A percentile compares a stretch with the other conserved stretches of the same genome.
These are phyloP conservation scores for Termitomyces sp. DNA, from an alignment of 768 basidiomycete genomes.

Conservation along the genomic window DNA sequence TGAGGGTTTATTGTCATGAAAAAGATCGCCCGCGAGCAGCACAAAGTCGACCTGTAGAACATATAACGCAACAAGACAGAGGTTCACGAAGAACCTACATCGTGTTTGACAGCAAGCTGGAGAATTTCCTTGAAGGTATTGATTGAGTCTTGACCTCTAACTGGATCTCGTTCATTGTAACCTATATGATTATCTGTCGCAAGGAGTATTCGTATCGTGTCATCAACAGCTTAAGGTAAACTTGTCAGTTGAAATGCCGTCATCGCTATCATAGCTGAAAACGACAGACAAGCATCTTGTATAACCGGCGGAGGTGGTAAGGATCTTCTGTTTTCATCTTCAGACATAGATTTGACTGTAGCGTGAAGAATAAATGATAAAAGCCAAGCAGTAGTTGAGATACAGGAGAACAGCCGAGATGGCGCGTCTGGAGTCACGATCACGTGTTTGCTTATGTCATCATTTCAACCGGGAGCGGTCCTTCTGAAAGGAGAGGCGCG, in stretches of 20 bases:
- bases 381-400: neutral
- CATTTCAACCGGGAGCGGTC: too few species aligned
- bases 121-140: slow-evolving; percentile 94
- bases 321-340: slow-evolving; percentile 19
- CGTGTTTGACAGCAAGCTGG: slow-evolving; percentile 82
- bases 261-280: neutral
- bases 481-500: too few species aligned
- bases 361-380: neutral
- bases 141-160: slow-evolving; percentile 92
- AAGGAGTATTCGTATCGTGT: slow-evolving; percentile 78
- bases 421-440: slow-evolving; percentile 10
- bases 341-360: slow-evolving; percentile 14
- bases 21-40: slow-evolving; percentile 91
- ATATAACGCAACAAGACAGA: slow-evolving; percentile 5
- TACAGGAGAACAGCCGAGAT: too few species aligned
- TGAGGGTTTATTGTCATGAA: slow-evolving; percentile 96
- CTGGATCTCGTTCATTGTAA: slow-evolving; percentile 89
- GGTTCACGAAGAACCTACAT: slow-evolving; percentile 43
- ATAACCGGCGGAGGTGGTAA: slow-evolving; percentile 27
- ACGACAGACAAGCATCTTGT: slow-evolving; percentile 36
- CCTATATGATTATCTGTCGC: slow-evolving; percentile 98
- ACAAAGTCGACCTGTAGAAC: slow-evolving; percentile 83
- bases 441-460: neutral
- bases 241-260: slow-evolving; percentile 5
- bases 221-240: slow-evolving; percentile 41